Percentiles rank a stretch among this genome's conserved stretches.
These are phyloP conservation scores for Penicillium sp. DNA, from an alignment of 2,329 filamentous ascomycete species.

Conservation along the genomic window DNA sequence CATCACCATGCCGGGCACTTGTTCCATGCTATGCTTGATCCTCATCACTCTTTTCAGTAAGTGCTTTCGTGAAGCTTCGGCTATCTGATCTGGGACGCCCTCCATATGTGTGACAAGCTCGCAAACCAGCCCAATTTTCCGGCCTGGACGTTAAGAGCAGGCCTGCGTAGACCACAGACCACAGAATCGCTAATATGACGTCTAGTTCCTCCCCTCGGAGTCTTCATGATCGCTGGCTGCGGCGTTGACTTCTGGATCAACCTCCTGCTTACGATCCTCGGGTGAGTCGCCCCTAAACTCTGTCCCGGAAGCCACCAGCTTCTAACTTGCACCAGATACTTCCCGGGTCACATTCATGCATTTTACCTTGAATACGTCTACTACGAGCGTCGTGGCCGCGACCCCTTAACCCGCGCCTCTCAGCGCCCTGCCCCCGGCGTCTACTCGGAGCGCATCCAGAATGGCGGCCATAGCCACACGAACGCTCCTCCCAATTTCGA, in stretches of 20 bases:
- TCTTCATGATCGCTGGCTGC: constrained; percentile 61
- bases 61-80: constrained; percentile 8
- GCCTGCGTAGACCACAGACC: neutral
- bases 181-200: constrained; percentile 8
- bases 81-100: neutral
- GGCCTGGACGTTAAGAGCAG: neutral
- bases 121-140: neutral
- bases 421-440: constrained; percentile 34
- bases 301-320: neutral
- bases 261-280: constrained; percentile 61
- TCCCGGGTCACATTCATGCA: constrained; percentile 74
- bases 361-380: constrained; percentile 83
- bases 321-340: constrained; percentile 47
- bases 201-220: constrained; percentile 62
- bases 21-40: constrained; percentile 42
- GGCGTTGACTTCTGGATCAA: constrained; percentile 63
- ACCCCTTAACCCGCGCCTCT: constrained; percentile 19
- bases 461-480: constrained; percentile 26
- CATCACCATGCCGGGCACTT: constrained; percentile 30
- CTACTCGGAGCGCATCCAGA: constrained; percentile 40
- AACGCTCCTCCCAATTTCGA: constrained; percentile 21
- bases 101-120: neutral
- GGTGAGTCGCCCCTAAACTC: constrained; percentile 40
- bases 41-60: constrained; percentile 47
- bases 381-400: constrained; percentile 57